A percentile compares a stretch with the other conserved stretches of the same genome.
Evolutionary conservation across 129 eudicot species (phyloP).

Genomic region (Pseudognaphalium luteoalbum): DNA sequence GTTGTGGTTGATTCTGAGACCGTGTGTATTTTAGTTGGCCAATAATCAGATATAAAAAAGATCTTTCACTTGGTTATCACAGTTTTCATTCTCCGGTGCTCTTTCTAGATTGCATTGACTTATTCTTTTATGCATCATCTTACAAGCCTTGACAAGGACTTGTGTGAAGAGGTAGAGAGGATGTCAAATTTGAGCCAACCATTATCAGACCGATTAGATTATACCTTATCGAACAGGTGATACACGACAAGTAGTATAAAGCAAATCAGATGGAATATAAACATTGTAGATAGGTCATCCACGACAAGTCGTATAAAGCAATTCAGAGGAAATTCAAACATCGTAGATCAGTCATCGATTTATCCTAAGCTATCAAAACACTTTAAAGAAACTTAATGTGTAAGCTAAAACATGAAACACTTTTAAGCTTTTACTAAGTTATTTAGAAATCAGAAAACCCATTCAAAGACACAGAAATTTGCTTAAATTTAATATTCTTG

Average conservation of each 20-base stretch:
- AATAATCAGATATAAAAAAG: too few species aligned
- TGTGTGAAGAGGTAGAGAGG: not conserved
- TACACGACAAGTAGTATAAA: not conserved
- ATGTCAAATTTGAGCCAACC: too few species aligned
- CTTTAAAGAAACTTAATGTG: not conserved
- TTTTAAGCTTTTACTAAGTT: not conserved
- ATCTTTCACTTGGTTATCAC: too few species aligned
- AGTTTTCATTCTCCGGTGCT: too few species aligned
- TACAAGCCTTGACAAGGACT: too few species aligned
- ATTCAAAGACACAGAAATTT: too few species aligned
- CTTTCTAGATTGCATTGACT: too few species aligned
- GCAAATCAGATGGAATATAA: not conserved
- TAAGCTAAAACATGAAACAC: not conserved
- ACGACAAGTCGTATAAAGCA: not conserved
- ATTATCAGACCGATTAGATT: too few species aligned
- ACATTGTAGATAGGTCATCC: not conserved
- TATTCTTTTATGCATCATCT: too few species aligned
- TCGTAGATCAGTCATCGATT: not conserved
- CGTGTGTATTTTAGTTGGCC: not conserved
- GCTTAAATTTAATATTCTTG: too few species aligned
- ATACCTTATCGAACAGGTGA: not conserved
- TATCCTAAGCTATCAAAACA: not conserved
- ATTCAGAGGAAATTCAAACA: not conserved
- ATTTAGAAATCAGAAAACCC: too few species aligned
- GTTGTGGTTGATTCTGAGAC: not conserved